These are phyloP conservation scores for Excoecaria agallocha DNA, from an alignment of 345 rosid species.

Conservation along the genomic window DNA sequence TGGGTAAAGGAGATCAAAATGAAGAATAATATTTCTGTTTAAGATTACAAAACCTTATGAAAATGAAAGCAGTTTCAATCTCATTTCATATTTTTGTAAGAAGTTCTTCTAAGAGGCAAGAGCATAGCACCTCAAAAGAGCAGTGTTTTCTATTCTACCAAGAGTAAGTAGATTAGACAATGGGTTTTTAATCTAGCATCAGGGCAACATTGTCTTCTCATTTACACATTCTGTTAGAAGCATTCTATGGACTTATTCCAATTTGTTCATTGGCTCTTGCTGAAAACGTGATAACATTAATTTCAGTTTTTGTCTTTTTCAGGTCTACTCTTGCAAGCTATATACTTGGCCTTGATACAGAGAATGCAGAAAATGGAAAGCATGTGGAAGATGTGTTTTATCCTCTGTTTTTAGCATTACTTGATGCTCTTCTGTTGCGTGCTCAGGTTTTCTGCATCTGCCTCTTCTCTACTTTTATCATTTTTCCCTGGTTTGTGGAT, in stretches of 20 bases:
- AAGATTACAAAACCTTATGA: neutral
- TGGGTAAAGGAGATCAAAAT: neutral
- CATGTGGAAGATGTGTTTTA: constrained; percentile 56
- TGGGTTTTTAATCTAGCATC: no score
- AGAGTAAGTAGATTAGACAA: no score
- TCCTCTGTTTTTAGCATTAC: constrained; percentile 72
- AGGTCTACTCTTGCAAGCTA: constrained; percentile 85
- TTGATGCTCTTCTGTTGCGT: constrained; percentile 77
- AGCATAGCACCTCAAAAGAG: neutral
- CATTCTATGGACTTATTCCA: neutral
- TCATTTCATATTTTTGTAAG: neutral
- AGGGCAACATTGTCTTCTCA: neutral
- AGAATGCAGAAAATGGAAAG: constrained; percentile 38
- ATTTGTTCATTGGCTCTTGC: neutral
- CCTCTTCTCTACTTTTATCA: constrained; percentile 8
- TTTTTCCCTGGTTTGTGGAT: neutral
- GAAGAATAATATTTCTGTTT: neutral
- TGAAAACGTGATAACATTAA: neutral
- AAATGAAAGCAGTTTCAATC: neutral
- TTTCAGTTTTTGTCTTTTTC: constrained; percentile 17
- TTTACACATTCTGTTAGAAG: neutral
- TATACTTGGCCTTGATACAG: constrained; percentile 56
- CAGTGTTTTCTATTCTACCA: neutral
- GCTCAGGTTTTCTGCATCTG: constrained; percentile 63
- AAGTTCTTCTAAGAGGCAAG: neutral